Evolutionary conservation across 768 basidiomycete species (phyloP).

Genomic region (Tubosaeta sp.): DNA sequence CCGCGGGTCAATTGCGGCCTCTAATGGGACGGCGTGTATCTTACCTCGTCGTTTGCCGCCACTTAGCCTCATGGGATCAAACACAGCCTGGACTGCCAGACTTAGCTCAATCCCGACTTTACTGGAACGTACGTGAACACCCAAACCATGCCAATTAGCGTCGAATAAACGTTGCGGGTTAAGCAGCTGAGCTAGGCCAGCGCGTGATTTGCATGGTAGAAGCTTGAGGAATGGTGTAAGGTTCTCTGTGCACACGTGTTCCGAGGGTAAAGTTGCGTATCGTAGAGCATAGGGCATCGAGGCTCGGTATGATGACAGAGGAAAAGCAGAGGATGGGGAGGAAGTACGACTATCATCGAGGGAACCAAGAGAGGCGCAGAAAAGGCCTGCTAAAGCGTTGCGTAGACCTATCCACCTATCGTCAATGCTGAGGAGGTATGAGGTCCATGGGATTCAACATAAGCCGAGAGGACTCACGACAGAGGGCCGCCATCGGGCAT

Average conservation of each 20-base stretch:
- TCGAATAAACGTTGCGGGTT: conserved; percentile 86
- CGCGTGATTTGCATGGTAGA: conserved; percentile 85
- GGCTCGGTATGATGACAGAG: conserved; percentile 45
- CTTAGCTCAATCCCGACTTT: conserved; percentile 58
- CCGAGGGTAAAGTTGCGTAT: conserved; percentile 75
- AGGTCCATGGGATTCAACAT: neutral
- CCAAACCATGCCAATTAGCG: conserved; percentile 88
- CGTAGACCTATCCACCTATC: conserved; percentile 80
- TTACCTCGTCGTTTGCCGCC: conserved; percentile 53
- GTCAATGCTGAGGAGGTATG: conserved; percentile 48
- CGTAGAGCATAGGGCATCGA: conserved; percentile 51
- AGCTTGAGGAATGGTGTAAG: conserved; percentile 94
- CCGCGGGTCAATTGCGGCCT: conserved; percentile 1
- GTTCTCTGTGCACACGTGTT: conserved; percentile 96
- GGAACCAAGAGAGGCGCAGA: conserved; percentile 87
- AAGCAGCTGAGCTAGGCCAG: conserved; percentile 78
- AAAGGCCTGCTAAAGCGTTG: conserved; percentile 87
- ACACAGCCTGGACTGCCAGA: conserved; percentile 70
- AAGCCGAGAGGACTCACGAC: conserved; percentile 39
- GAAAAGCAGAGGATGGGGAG: conserved; percentile 59
- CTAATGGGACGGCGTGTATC: conserved; percentile 1
- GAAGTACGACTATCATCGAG: conserved; percentile 75
- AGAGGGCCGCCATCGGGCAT: conserved; percentile 59
- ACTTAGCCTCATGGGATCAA: conserved; percentile 65
- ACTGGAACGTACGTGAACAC: conserved; percentile 69